Evolutionary conservation across 2,329 filamentous ascomycete genomes (phyloP).

Genomic region (Amesomyces nigricolor): DNA sequence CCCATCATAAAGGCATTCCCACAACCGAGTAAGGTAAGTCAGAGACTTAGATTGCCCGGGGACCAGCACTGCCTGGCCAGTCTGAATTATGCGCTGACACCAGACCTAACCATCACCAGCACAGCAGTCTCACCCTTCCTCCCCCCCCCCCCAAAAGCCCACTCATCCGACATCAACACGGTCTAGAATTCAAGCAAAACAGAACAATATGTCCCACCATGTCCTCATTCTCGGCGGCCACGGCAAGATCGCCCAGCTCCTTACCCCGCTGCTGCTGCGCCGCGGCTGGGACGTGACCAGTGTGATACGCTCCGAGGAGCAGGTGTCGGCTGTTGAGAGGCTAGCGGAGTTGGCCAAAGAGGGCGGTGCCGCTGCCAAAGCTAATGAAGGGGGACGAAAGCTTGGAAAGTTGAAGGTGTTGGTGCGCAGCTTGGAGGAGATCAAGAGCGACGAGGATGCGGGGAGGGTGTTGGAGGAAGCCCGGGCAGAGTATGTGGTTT

Average conservation of each 20-base stretch:
- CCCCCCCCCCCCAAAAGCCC: too few species aligned
- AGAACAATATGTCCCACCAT: constrained; percentile 30
- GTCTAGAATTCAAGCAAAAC: background rate
- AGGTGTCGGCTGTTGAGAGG: constrained; percentile 57
- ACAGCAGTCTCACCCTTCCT: too few species aligned
- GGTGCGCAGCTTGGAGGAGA: constrained; percentile 64
- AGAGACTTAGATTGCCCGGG: too few species aligned
- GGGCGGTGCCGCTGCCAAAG: constrained; percentile 26
- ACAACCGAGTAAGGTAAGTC: too few species aligned
- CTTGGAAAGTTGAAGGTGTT: constrained; percentile 64
- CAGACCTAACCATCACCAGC: too few species aligned
- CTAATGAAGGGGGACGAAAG: background rate
- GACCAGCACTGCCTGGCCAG: too few species aligned
- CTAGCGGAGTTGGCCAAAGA: constrained; percentile 42
- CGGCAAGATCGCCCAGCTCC: constrained; percentile 68
- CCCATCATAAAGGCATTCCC: too few species aligned
- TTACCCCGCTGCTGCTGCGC: constrained; percentile 70
- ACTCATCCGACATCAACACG: background rate
- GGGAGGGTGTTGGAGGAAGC: constrained; percentile 55
- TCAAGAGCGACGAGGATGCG: constrained; percentile 58
- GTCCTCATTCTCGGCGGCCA: constrained; percentile 76
- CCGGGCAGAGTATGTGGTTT: constrained; percentile 61
- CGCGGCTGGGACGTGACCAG: constrained; percentile 73
- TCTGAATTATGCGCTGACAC: too few species aligned
- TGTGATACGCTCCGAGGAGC: constrained; percentile 67